A percentile compares a stretch with the other conserved stretches of the same genome.
These are phyloP conservation scores for Somion occarium DNA, from an alignment of 1,284 basidiomycete genomes.

Conservation along the genomic window DNA sequence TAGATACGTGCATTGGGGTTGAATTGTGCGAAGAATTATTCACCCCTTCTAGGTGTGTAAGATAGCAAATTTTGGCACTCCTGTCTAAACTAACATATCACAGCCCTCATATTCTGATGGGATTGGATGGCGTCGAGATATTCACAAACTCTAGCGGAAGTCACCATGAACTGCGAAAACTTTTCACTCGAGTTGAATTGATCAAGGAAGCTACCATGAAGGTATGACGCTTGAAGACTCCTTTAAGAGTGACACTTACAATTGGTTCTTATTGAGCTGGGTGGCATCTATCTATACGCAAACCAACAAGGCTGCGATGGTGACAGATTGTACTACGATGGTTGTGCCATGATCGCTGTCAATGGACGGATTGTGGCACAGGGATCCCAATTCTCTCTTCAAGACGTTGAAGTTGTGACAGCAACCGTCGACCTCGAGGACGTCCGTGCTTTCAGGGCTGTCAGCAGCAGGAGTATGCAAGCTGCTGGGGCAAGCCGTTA, in stretches of 20 bases:
- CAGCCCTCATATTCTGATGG: conserved; percentile 95
- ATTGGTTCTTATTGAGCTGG: conserved; percentile 51
- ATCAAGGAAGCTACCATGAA: conserved; percentile 97
- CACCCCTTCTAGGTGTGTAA: conserved; percentile 81
- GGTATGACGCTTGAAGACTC: conserved; percentile 37
- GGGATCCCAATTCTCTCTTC: conserved; percentile 93
- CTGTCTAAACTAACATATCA: conserved; percentile 4
- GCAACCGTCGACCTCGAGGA: conserved; percentile 96
- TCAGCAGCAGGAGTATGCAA: conserved; percentile 85
- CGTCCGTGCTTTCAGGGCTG: conserved; percentile 83
- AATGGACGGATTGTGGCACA: conserved; percentile 94
- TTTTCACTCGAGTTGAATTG: conserved; percentile 87
- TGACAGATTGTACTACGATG: conserved; percentile 96
- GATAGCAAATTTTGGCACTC: conserved; percentile 6
- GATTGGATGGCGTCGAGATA: conserved; percentile 96
- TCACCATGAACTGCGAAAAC: conserved; percentile 95
- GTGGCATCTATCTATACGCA: conserved; percentile 95
- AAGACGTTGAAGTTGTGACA: conserved; percentile 93
- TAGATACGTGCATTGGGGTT: conserved; percentile 95
- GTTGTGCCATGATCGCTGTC: conserved; percentile 92
- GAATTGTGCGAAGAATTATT: conserved; percentile 98
- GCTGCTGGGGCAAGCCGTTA: conserved; percentile 74
- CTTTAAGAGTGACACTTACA: not conserved
- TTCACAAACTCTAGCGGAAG: conserved; percentile 98
- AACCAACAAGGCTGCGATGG: conserved; percentile 99